Evolutionary conservation across 1,284 basidiomycete genomes (phyloP).

Genomic region (Apiotrichum veenhuisii): DNA sequence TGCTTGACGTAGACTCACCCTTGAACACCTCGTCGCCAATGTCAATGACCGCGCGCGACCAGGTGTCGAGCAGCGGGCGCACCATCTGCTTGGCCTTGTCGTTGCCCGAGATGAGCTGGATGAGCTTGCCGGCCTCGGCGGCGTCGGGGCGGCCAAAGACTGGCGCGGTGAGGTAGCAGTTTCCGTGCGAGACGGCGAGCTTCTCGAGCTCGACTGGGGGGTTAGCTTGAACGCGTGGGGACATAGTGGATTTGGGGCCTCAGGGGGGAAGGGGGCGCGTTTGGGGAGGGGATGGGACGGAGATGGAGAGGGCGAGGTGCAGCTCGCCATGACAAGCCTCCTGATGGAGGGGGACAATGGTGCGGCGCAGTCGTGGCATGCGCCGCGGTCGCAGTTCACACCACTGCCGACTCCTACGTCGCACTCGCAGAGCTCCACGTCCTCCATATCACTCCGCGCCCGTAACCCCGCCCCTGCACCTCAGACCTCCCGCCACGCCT

Average conservation of each 20-base stretch:
- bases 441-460: too few relatives aligned
- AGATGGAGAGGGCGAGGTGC: too few relatives aligned
- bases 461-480: too few relatives aligned
- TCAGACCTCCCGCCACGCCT: too few relatives aligned
- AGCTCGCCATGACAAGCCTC: too few relatives aligned
- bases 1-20: slow-evolving; percentile 22
- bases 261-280: too few relatives aligned
- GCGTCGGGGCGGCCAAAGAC: slow-evolving; percentile 37
- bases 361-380: too few relatives aligned
- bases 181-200: slow-evolving; percentile 20
- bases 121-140: slow-evolving; percentile 30
- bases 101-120: slow-evolving; percentile 29
- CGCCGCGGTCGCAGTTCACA: too few relatives aligned
- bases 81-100: slow-evolving; percentile 18
- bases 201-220: slow-evolving; percentile 26
- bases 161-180: slow-evolving; percentile 30
- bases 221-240: background rate
- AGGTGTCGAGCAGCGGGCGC: slow-evolving; percentile 20
- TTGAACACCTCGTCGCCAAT: slow-evolving; percentile 36
- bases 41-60: slow-evolving; percentile 27
- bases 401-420: too few relatives aligned
- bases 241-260: background rate
- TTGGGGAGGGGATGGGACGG: too few relatives aligned
- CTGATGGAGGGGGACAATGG: too few relatives aligned
- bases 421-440: too few relatives aligned